A percentile compares a stretch with the other conserved stretches of the same genome.
phyloP scores from a whole-genome alignment of 345 rosid genomes.

The Sonneratia alba region DNA sequence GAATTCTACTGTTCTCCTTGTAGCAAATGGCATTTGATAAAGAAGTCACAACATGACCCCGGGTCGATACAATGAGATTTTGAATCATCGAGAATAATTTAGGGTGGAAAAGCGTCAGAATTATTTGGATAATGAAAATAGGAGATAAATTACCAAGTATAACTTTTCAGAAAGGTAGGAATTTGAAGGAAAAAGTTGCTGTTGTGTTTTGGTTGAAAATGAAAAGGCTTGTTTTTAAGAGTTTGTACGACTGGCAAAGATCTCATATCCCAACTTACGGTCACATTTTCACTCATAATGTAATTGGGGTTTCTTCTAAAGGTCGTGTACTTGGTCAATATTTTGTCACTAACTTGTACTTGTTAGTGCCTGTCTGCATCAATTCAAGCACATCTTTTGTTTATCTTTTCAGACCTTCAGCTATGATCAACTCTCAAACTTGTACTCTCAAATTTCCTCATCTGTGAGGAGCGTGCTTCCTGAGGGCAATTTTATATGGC shows the following conservation, averaged over 20 bases:
- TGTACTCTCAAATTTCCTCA: not conserved
- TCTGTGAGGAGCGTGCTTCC: not conserved
- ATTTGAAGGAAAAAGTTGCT: not conserved
- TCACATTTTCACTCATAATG: not conserved
- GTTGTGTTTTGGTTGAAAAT: not conserved
- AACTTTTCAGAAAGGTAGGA: not conserved
- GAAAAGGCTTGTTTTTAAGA: not conserved
- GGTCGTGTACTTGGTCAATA: not conserved
- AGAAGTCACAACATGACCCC: not conserved
- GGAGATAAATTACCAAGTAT: not conserved
- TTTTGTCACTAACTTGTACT: not conserved
- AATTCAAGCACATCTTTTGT: not conserved
- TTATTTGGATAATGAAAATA: not conserved
- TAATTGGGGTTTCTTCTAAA: not conserved
- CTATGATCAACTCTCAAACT: not conserved
- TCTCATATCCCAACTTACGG: not conserved
- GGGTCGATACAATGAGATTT: not conserved
- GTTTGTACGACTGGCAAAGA: not conserved
- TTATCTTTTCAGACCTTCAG: not conserved
- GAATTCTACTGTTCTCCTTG: not conserved
- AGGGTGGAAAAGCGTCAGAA: not conserved
- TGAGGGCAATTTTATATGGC: not conserved
- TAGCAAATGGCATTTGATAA: not conserved
- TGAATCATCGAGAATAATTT: not conserved
- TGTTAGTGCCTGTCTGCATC: not conserved